phyloP scores from a whole-genome alignment of 2,329 filamentous ascomycete species.

The Fusarium globosum region DNA sequence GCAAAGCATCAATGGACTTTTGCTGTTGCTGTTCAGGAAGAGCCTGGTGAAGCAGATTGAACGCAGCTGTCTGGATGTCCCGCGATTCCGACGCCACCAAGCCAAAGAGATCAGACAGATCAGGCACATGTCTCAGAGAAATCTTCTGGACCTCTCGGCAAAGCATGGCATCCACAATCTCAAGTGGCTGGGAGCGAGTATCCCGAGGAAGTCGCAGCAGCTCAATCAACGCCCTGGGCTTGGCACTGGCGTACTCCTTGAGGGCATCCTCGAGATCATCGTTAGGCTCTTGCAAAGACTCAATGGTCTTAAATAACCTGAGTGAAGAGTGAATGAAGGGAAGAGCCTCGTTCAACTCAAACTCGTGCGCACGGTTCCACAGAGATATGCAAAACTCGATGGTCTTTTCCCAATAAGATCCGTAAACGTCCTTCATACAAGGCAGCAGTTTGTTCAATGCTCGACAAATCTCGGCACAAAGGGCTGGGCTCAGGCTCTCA shows the following conservation, averaged over 20 bases:
- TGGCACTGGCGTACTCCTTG: slow-evolving; percentile 65
- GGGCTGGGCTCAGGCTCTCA: slow-evolving; percentile 55
- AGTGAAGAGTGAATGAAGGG: slow-evolving; percentile 78
- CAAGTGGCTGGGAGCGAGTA: slow-evolving; percentile 70
- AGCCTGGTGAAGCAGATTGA: slow-evolving; percentile 81
- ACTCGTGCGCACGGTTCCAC: slow-evolving; percentile 63
- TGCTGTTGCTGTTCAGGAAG: slow-evolving; percentile 84
- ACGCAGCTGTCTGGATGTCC: slow-evolving; percentile 82
- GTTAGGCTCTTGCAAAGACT: slow-evolving; percentile 76
- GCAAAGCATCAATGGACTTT: slow-evolving; percentile 78
- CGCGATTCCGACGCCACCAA: slow-evolving; percentile 80
- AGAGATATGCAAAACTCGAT: slow-evolving; percentile 68
- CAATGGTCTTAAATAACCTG: slow-evolving; percentile 73
- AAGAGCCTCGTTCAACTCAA: slow-evolving; percentile 60
- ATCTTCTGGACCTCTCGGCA: slow-evolving; percentile 75
- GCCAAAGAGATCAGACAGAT: slow-evolving; percentile 76
- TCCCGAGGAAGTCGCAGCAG: slow-evolving; percentile 68
- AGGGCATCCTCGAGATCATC: slow-evolving; percentile 86
- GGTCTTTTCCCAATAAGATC: slow-evolving; percentile 82
- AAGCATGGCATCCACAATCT: slow-evolving; percentile 80
- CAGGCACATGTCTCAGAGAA: slow-evolving; percentile 69
- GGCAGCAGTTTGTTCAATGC: slow-evolving; percentile 73
- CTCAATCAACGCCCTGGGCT: slow-evolving; percentile 69
- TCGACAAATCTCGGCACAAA: slow-evolving; percentile 65
- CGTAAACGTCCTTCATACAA: slow-evolving; percentile 83